Base-by-base conservation (phyloP, 805 yeast species). In the Candida patagonica region DNA sequence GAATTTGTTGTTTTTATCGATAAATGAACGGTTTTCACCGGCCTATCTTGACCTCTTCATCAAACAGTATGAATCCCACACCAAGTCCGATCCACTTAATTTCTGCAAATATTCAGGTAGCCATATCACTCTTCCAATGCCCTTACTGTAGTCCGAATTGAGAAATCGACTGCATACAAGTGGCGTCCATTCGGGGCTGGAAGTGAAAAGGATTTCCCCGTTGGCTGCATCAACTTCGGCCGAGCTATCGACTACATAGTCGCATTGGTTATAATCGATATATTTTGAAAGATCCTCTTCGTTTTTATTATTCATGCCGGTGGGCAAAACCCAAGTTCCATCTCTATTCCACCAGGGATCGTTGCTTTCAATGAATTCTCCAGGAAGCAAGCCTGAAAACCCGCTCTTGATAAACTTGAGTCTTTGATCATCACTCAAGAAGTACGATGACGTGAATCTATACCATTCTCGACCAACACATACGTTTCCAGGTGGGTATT, bases 381-480 rank as follows among this genome's bases (percentile, higher is more conserved):
- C 94, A 0, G 97, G 97, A 26, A 89, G 63, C 45, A 88, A 63
- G 0, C 96, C 96, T 56, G 79, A 74, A 60, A 88, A 89, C 1
- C 89, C 92, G 42, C 86, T 78, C 41, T 68, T 64, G 7, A 83
- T 74, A 57, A 85, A 89, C 50, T 66, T 66, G 19, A 86, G 62
- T 48, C 95, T 63, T 51, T 69, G 69, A 42, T 74, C 65, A 4
- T 73, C 70, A 3, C 83, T 78, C 19, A 89, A 62, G 54, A 88
- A 85, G 56, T 87, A 83, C 0, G 96, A 87, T 1, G 83, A 77
- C 7, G 97, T 96, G 60, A 66, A 88, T 54, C 89, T 82, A 54
- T 85, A 86, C 96, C 96, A 88, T 62, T 89, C 96, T 43, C 95
- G 71, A 2, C 96, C 96, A n/a, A 82, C 69, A 60, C 97, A 89